Evolutionary conservation across 192 early-diverging fungal species (phyloP).

Genomic region (Dimargaris cristalligena): DNA sequence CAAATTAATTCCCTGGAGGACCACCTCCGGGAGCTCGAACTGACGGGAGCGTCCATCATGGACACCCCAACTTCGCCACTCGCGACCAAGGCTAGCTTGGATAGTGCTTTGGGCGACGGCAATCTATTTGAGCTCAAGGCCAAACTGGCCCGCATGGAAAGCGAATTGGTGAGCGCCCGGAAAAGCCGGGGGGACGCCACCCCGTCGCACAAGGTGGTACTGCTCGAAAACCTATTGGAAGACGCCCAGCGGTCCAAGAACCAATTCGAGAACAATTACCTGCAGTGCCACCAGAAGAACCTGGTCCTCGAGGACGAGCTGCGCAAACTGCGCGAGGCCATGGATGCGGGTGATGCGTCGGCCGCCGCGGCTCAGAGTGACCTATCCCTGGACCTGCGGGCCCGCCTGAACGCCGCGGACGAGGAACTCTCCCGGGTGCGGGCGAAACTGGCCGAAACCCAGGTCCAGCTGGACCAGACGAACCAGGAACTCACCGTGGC

Average conservation of each 20-base stretch:
- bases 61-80: constrained; percentile 9
- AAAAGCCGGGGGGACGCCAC: constrained; percentile 12
- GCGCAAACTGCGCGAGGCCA: constrained; percentile 16
- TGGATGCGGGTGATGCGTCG: constrained; percentile 12
- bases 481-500: constrained; percentile 20
- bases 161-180: constrained; percentile 28
- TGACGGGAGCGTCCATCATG: constrained; percentile 29
- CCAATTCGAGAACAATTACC: constrained; percentile 46
- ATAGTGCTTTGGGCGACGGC: constrained; percentile 18
- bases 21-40: constrained; percentile 61
- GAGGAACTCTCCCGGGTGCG: constrained; percentile 16
- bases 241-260: constrained; percentile 38
- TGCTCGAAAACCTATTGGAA: constrained; percentile 40
- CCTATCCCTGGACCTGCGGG: constrained; percentile 13
- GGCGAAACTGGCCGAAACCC: constrained; percentile 17
- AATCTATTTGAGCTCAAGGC: constrained; percentile 23
- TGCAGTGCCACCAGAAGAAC: constrained; percentile 31
- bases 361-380: constrained; percentile 17
- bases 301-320: constrained; percentile 32
- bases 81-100: constrained; percentile 17
- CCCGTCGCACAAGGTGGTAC: constrained; percentile 17
- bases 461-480: constrained; percentile 22
- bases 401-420: constrained; percentile 13
- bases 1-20: constrained; percentile 66
- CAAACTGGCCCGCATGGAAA: constrained; percentile 41